Evolutionary conservation across 352 stramenopile species (phyloP), one percentile per base, ranked within the genome.

Genomic region (Pelagophyceae sp.): DNA sequence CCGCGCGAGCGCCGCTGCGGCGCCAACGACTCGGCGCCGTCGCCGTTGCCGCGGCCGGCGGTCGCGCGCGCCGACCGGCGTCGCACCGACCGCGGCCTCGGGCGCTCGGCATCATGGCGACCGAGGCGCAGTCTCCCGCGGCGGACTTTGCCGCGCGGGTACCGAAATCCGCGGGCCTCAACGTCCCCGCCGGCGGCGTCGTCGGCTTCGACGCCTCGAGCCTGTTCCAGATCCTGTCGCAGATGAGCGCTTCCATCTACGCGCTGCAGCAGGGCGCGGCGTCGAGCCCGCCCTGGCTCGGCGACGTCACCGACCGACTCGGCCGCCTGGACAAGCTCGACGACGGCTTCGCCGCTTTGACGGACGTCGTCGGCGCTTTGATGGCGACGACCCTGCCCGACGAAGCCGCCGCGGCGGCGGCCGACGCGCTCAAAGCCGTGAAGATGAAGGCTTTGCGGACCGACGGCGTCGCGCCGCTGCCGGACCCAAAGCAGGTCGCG

Each of bases 281-380:
- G 35, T 33, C 11, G 67, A 5, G 35, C 23, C 67, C 67, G 67
- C 35, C 67, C 20, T 74, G 67, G 67, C 17, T 74, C 38, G 67
- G 17, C 11, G 38, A 58, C 67, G 37, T 74, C 15, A 25, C 35
- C 2, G 35, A 50, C 23, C 20, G 35, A n/a, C 33, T 74, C 2
- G 31, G 58, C 17, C 67, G 37, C 2, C 29, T 74, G 38, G 67
- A 74, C 15, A 31, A 35, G 25, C 38, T 74, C 35, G 67, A 74
- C 25, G 17, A 5, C 6, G 67, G 67, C 23, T 74, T 74, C 38
- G 17, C 35, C 27, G 17, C 67, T 11, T n/a, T 74, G 67, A 74
- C 67, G 11, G 67, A 74, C 2, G 67, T 74, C 20, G 67, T 74
- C 5, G 33, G 35, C 2, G 33, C 45, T 11, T 54, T 23, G 45